Base-by-base conservation (phyloP, 192 early-diverging fungal genomes). In the Coemansia sp. region DNA sequence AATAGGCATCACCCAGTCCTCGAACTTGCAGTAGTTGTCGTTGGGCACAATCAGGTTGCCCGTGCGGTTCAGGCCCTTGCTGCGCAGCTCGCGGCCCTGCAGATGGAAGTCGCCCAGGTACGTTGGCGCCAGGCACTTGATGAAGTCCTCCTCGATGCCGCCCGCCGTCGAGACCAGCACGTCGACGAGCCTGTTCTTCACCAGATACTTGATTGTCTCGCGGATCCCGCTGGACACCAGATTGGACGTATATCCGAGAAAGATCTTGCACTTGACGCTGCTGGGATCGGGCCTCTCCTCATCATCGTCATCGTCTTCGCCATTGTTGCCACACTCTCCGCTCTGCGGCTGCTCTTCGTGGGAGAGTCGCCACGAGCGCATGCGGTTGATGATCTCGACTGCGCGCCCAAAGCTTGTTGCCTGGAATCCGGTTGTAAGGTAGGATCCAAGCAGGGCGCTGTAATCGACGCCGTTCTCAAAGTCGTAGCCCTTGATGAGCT, bases 1-100 rank as follows among this genome's bases (percentile, higher is more conserved):
- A 45, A 99, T 86, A 6, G 94, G 94, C 19, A 94, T 78, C 6
- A 99, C 80, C 96, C 96, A 99, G 70, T 99, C 95, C 77, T 99
- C 96, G 72, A 99, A 99, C 60, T 91, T 87, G 81, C 94, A 96
- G 67, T 99, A 99, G 68, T 99, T 99, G 60, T 97, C 88, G 71
- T 99, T 99, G 1, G 96, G 96, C 8, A 99, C 94, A 46, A 97
- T 66, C 47, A 99, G 78, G 69, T 99, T 99, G 25, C 96, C 96
- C 38, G 95, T 97, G 19, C 96, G 83, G 68, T 99, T 99, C 30
- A 99, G 66, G 0, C 95, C 96, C 56, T 91, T 84, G 55, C 81
- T 83, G 33, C 96, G 84, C 53, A 99, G 70, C 11, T 84, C 82
- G 5, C 77, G 72, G 3, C 96, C 96, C 13, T 85, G 59, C 23